A percentile compares a stretch with the other conserved stretches of the same genome.
Conservation (phyloP, 2,329 filamentous ascomycete genomes). For the Ambrosiella cleistominuta region DNA sequence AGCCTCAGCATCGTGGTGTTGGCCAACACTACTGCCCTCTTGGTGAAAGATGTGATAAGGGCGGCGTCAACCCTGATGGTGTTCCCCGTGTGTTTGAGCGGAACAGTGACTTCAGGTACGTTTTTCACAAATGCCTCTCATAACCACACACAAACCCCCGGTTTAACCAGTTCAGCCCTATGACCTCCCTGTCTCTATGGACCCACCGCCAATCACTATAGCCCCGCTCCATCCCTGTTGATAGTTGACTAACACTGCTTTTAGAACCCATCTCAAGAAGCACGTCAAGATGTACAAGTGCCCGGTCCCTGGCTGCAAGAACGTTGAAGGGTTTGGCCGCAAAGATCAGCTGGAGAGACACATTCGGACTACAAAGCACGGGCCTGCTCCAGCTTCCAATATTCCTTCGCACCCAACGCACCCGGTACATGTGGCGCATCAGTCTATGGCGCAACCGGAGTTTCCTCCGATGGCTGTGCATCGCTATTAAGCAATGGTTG, state of each 20-base stretch:
- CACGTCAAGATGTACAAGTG: slow-evolving; percentile 13
- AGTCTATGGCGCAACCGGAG: not conserved
- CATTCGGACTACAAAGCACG: slow-evolving; percentile 11
- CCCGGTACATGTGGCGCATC: not conserved
- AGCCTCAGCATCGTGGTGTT: slow-evolving; percentile 11
- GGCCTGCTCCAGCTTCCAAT: not conserved
- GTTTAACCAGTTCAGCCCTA: too few relatives aligned
- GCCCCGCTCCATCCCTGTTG: not conserved
- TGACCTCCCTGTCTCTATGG: too few relatives aligned
- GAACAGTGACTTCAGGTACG: slow-evolving; percentile 11
- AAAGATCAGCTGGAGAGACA: slow-evolving; percentile 12
- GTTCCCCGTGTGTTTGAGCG: slow-evolving; percentile 10
- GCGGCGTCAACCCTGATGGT: slow-evolving; percentile 6
- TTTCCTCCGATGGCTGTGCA: not conserved
- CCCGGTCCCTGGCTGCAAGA: slow-evolving; percentile 10
- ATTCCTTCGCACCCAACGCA: not conserved
- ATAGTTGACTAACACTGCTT: not conserved
- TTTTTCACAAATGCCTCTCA: not conserved
- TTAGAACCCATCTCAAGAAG: slow-evolving; percentile 11
- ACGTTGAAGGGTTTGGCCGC: slow-evolving; percentile 11
- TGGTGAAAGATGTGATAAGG: slow-evolving; percentile 10
- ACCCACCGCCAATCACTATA: too few relatives aligned
- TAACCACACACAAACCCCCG: not conserved
- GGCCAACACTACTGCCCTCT: slow-evolving; percentile 11
- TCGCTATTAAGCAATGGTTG: not conserved